Percentiles rank a stretch among this genome's conserved stretches.
Evolutionary conservation across 768 basidiomycete genomes (phyloP).

Genomic region (Leccinum olivaceopallidum): DNA sequence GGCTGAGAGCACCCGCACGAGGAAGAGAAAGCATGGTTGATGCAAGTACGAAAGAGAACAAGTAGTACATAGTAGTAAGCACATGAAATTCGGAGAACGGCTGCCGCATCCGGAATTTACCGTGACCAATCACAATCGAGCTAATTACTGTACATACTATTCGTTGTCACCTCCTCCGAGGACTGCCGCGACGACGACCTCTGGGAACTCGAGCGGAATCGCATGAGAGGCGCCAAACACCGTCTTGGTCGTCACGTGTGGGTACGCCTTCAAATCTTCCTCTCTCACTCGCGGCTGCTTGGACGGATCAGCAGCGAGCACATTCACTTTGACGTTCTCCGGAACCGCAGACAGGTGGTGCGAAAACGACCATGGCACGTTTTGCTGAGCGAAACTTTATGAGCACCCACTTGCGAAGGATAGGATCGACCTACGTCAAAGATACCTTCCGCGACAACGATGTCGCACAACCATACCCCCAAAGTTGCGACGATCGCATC

Average conservation of each 20-base stretch:
- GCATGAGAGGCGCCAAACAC: conserved; percentile 15
- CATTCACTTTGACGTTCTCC: conserved; percentile 10
- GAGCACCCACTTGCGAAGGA: neutral
- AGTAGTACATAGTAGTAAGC: neutral
- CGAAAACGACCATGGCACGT: conserved; percentile 23
- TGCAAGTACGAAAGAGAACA: neutral
- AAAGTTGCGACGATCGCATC: neutral
- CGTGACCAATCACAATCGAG: conserved; percentile 25
- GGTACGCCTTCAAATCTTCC: conserved; percentile 8
- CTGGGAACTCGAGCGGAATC: conserved; percentile 17
- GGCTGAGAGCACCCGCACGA: conserved; percentile 7
- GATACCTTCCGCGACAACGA: conserved; percentile 5
- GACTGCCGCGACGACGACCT: conserved; percentile 15
- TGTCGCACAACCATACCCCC: conserved; percentile 9
- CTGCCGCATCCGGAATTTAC: conserved; percentile 14
- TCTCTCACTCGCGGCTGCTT: neutral
- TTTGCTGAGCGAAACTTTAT: conserved; percentile 17
- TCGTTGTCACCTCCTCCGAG: neutral
- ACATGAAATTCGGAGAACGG: conserved; percentile 20
- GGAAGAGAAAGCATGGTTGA: conserved; percentile 15
- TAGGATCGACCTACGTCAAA: conserved; percentile 10
- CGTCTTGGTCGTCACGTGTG: conserved; percentile 3
- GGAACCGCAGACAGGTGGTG: conserved; percentile 6
- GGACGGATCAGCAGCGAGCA: conserved; percentile 18
- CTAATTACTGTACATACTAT: neutral